Conservation (phyloP, 305 asterid genomes). For the Rubia tinctorum region DNA sequence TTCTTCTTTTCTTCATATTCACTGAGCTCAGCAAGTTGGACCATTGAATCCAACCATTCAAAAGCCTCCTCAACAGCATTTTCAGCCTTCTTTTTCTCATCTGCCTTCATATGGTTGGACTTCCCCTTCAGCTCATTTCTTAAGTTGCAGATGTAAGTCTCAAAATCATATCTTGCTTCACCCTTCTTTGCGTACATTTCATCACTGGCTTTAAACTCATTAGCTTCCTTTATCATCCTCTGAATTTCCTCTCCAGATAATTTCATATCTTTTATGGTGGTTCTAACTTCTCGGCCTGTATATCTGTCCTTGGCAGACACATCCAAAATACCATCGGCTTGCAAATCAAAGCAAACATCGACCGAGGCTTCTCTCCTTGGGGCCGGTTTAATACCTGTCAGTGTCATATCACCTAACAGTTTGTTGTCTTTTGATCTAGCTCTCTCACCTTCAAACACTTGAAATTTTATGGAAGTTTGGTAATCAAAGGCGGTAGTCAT, state of each 20-base stretch:
- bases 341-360: not conserved
- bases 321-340: slow-evolving; percentile 16
- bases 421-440: slow-evolving; percentile 21
- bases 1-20: too few relatives aligned
- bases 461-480: slow-evolving; percentile 1
- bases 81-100: not conserved
- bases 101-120: not conserved
- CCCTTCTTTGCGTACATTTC: not conserved
- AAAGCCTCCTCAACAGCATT: too few relatives aligned
- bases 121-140: not conserved
- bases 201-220: not conserved
- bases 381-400: slow-evolving; percentile 12
- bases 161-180: not conserved
- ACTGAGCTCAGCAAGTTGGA: too few relatives aligned
- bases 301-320: too few relatives aligned
- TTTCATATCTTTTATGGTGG: too few relatives aligned
- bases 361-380: slow-evolving; percentile 3
- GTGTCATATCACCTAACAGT: slow-evolving; percentile 9
- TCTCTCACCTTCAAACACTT: slow-evolving; percentile 24
- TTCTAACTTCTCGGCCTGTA: too few relatives aligned
- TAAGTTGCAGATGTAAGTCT: not conserved
- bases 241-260: too few relatives aligned
- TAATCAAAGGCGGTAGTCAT: slow-evolving; percentile 13
- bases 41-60: too few relatives aligned
- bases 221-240: too few relatives aligned